Evolutionary conservation across 2,329 filamentous ascomycete species (phyloP).

Genomic region (Teratosphaeria pseudoeucalypti): DNA sequence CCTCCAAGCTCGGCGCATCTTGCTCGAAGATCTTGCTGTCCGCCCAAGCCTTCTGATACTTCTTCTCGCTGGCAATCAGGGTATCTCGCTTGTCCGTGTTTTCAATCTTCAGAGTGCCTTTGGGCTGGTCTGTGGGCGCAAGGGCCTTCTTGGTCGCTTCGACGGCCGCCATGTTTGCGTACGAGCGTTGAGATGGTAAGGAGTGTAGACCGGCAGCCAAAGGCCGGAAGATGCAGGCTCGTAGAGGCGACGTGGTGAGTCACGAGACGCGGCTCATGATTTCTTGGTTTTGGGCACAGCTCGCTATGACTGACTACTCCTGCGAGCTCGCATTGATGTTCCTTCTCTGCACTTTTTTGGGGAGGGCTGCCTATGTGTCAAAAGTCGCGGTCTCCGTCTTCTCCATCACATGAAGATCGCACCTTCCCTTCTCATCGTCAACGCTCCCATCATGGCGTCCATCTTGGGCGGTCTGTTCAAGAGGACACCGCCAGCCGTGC

Average conservation of each 20-base stretch:
- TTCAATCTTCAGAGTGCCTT: constrained; percentile 57
- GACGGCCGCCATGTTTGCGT: constrained; percentile 36
- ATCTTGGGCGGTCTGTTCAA: constrained; percentile 18
- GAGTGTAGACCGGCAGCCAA: constrained; percentile 24
- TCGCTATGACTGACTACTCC: not conserved
- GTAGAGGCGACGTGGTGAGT: constrained; percentile 20
- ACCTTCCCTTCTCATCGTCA: not conserved
- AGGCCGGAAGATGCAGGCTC: constrained; percentile 8
- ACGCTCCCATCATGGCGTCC: constrained; percentile 8
- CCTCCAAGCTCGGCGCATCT: constrained; percentile 68
- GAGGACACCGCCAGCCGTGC: constrained; percentile 8
- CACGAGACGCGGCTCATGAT: not conserved
- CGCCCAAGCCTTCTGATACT: constrained; percentile 81
- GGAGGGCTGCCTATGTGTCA: constrained; percentile 1
- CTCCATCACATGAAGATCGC: not conserved
- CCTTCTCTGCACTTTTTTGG: not conserved
- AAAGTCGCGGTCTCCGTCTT: not conserved
- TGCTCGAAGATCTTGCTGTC: constrained; percentile 69
- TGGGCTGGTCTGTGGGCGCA: constrained; percentile 43
- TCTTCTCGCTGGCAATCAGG: constrained; percentile 75
- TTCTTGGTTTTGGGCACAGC: not conserved
- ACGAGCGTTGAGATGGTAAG: constrained; percentile 3
- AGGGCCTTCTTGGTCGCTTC: constrained; percentile 44
- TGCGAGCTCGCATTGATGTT: not conserved
- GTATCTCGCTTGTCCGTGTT: constrained; percentile 81